Conservation (phyloP, 2,329 filamentous ascomycete genomes). For the Pezizomycotina sp. region DNA sequence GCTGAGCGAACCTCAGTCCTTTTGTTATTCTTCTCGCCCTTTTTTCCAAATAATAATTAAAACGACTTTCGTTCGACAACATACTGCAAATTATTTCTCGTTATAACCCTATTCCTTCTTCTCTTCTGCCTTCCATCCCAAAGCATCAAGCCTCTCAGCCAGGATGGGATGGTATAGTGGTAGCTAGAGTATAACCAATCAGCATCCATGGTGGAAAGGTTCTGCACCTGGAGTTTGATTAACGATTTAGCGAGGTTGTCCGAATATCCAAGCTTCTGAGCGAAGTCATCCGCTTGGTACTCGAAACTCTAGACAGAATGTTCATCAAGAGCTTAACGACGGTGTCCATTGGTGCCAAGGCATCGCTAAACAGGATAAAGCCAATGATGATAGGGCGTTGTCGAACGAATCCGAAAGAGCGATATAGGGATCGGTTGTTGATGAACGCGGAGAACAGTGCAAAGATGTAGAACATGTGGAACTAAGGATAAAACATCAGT, state of each 20-base stretch:
- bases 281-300: conserved; percentile 90
- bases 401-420: conserved; percentile 71
- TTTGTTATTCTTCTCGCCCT: background rate
- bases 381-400: conserved; percentile 87
- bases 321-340: conserved; percentile 93
- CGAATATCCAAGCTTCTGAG: conserved; percentile 66
- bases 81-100: background rate
- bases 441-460: conserved; percentile 93
- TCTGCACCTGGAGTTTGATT: conserved; percentile 96
- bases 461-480: conserved; percentile 93
- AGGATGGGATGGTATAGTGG: conserved; percentile 97
- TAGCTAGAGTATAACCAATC: conserved; percentile 98
- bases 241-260: conserved; percentile 69
- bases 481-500: conserved; percentile 42
- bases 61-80: background rate
- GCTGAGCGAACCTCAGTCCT: background rate
- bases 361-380: conserved; percentile 93
- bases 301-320: conserved; percentile 87
- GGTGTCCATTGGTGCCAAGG: conserved; percentile 87
- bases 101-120: conserved; percentile 30
- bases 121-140: conserved; percentile 63
- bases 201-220: conserved; percentile 94
- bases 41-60: background rate
- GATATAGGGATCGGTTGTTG: conserved; percentile 81
- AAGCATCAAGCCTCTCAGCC: conserved; percentile 76